phyloP scores from a whole-genome alignment of 2,329 filamentous ascomycete species.

The Diaporthe destruens region DNA sequence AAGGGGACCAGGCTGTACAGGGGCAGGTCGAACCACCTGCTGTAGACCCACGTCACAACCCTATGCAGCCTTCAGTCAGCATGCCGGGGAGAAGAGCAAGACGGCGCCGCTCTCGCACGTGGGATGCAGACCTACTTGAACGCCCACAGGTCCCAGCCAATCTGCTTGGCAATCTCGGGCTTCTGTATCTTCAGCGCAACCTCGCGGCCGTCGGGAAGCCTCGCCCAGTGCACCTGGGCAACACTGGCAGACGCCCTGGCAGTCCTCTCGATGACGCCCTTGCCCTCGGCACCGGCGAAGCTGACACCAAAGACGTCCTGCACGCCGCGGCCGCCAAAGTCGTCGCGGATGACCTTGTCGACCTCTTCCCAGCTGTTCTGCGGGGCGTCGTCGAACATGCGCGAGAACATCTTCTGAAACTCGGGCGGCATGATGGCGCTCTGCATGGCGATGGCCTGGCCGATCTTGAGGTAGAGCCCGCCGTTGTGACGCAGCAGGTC shows the following conservation, averaged over 20 bases:
- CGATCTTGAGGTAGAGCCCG: constrained; percentile 96
- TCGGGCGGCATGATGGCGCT: constrained; percentile 92
- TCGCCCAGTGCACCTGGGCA: constrained; percentile 96
- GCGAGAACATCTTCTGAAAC: constrained; percentile 94
- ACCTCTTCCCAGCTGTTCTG: constrained; percentile 91
- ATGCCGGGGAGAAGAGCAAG: neutral
- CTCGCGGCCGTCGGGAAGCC: constrained; percentile 86
- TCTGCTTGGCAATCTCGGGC: constrained; percentile 89
- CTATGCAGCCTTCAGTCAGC: constrained; percentile 53
- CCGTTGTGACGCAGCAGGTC: constrained; percentile 87
- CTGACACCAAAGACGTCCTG: constrained; percentile 95
- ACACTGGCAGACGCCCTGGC: constrained; percentile 87
- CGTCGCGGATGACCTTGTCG: constrained; percentile 85
- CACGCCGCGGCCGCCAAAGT: constrained; percentile 85
- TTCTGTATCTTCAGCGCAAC: constrained; percentile 98
- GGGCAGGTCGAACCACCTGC: constrained; percentile 91
- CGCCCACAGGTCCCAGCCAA: constrained; percentile 94
- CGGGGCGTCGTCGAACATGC: constrained; percentile 98
- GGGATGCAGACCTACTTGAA: constrained; percentile 75
- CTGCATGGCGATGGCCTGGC: constrained; percentile 98
- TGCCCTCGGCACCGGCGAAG: constrained; percentile 77
- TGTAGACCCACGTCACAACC: constrained; percentile 85
- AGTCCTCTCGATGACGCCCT: constrained; percentile 72
- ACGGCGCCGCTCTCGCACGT: neutral
- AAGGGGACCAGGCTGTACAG: constrained; percentile 92